Evolutionary conservation across 306 rosid species (phyloP).

Genomic region (Pachyrhizus erosus): DNA sequence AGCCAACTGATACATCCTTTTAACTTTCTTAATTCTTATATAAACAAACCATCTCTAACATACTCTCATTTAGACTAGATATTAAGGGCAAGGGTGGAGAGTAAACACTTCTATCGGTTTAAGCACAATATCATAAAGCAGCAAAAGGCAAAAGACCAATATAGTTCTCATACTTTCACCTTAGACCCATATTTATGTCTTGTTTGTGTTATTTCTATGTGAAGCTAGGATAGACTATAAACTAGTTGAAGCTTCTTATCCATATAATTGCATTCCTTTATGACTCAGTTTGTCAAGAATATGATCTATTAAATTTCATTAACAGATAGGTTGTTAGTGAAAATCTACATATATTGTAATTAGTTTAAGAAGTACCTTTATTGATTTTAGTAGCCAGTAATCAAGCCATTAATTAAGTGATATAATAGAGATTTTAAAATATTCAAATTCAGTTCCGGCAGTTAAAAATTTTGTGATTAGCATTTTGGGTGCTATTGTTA

Average conservation of each 20-base stretch:
- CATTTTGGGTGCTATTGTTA: neutral
- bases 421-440: constrained; percentile 1
- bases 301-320: neutral
- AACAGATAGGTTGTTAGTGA: too few species aligned
- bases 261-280: neutral
- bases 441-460: neutral
- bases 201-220: constrained; percentile 19
- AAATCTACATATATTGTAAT: neutral
- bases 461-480: neutral
- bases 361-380: neutral
- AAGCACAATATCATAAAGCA: constrained; percentile 11
- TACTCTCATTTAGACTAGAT: neutral
- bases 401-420: neutral
- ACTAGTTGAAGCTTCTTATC: neutral
- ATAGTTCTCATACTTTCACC: neutral
- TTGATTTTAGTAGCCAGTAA: constrained; percentile 1
- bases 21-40: neutral
- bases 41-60: neutral
- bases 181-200: neutral
- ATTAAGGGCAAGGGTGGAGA: neutral
- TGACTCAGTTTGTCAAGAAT: neutral
- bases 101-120: neutral
- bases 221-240: constrained; percentile 10
- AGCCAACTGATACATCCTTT: neutral
- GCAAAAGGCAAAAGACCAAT: neutral